Base-by-base conservation (phyloP, 805 yeast species). In the Lipomyces chichibuensis region DNA sequence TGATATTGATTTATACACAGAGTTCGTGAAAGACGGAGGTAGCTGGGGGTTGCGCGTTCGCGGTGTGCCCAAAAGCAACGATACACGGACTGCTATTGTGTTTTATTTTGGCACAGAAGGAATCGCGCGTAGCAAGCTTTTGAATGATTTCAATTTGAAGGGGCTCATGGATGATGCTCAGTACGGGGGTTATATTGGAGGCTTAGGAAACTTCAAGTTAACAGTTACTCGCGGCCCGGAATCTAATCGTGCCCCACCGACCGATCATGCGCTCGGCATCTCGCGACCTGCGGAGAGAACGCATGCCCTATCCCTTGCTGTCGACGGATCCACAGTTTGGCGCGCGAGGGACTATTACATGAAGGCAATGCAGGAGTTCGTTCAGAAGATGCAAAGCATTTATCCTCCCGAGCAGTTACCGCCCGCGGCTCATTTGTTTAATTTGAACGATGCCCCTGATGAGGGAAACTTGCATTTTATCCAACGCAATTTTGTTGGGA, bases 51-150 rank as follows among this genome's bases (percentile, higher is more conserved):
- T 87, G 13, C 85, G 88, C 67, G 83, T 95, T 14, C 83, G 80
- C 59, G 92, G 97, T 13, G 78, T 76, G 25, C 91, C 97, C 3
- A 78, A 83, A 49, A 77, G 80, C 35, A 84, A 87, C 0, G 76
- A 75, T 63, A 59, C 69, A 8, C 67, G 72, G 32, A 85, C 89
- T 2, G 85, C 96, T 0, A 78, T 94, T 60, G 87, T 93, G 4
- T 87, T 91, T 78, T 94, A 93, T 77, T 82, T 91, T 25, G 95
- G 90, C 0, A 80, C 92, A 57, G 96, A 92, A 77, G 88, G 69
- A 61, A 39, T 71, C 72, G 51, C 58, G 68, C 25, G 74, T 74
- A 20, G 69, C 67, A 63, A 73, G 59, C 68, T 75, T 54, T 20
- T 75, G 77, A 11, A 61, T 72, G 37, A 75, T 46, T 49, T 39